Percentiles rank a stretch among this genome's conserved stretches.
These are phyloP conservation scores for Colletotrichum sp. DNA, from an alignment of 2,329 filamentous ascomycete species.

Conservation along the genomic window DNA sequence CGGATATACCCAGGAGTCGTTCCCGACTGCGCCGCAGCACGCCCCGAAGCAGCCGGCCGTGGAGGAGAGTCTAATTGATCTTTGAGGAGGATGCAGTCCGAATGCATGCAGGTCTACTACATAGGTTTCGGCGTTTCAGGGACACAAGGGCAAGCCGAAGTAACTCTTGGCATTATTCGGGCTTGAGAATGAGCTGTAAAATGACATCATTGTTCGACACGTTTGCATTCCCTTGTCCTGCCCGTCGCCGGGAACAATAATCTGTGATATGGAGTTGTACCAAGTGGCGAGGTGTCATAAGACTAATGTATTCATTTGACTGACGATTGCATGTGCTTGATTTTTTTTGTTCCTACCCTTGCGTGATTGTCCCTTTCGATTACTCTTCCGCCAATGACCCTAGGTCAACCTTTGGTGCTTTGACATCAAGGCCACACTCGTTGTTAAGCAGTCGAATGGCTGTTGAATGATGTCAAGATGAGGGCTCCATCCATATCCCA, in stretches of 20 bases:
- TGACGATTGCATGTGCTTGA: background rate
- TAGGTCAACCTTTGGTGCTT: background rate
- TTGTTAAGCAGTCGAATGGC: background rate
- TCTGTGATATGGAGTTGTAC: background rate
- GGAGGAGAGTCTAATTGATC: constrained; percentile 82
- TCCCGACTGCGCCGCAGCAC: constrained; percentile 70
- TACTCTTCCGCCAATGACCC: background rate
- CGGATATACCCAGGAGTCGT: constrained; percentile 64
- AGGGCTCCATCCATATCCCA: background rate
- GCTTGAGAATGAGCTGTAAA: constrained; percentile 7
- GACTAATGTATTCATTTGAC: background rate
- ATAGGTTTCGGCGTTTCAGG: constrained; percentile 14
- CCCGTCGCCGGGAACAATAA: background rate
- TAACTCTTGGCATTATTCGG: constrained; percentile 1
- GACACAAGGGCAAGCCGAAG: background rate
- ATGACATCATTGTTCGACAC: constrained; percentile 4
- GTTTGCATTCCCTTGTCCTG: background rate
- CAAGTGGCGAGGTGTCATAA: background rate
- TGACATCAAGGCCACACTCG: background rate
- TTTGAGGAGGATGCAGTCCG: constrained; percentile 46
- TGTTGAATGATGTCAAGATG: background rate
- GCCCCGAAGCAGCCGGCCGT: constrained; percentile 62
- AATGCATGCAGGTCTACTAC: constrained; percentile 2
- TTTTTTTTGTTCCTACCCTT: background rate
- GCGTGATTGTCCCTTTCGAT: background rate